A percentile compares a stretch with the other conserved stretches of the same genome.
These are phyloP conservation scores for Russula sp. DNA, from an alignment of 768 basidiomycete genomes.

Conservation along the genomic window DNA sequence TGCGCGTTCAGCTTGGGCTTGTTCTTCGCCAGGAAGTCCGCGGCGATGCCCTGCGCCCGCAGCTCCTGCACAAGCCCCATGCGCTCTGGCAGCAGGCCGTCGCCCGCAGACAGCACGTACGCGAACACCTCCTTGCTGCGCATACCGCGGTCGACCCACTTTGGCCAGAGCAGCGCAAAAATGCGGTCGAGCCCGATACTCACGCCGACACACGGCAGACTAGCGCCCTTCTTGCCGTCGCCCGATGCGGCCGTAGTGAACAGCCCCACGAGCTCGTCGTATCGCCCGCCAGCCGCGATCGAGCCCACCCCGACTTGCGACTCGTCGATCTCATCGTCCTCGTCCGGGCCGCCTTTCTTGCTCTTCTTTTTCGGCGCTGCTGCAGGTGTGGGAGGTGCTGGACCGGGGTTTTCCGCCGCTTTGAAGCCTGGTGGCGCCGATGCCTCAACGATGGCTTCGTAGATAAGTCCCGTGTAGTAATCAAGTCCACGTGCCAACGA, in stretches of 20 bases:
- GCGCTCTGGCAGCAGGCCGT: conserved; percentile 81
- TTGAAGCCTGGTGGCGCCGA: conserved; percentile 87
- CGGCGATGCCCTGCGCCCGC: conserved; percentile 85
- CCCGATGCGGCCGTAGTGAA: conserved; percentile 80
- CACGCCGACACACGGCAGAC: conserved; percentile 86
- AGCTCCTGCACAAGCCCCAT: conserved; percentile 74
- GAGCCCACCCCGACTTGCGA: conserved; percentile 95
- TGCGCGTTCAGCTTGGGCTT: conserved; percentile 87
- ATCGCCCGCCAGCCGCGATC: conserved; percentile 96
- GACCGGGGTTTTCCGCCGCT: conserved; percentile 38
- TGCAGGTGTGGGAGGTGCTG: conserved; percentile 31
- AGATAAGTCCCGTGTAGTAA: conserved; percentile 98
- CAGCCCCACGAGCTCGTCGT: conserved; percentile 91
- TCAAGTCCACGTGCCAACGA: conserved; percentile 96
- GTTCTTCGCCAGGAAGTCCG: conserved; percentile 87
- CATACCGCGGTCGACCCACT: conserved; percentile 72
- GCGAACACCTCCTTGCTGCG: conserved; percentile 90
- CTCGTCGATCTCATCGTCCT: conserved; percentile 87
- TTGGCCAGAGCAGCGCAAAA: conserved; percentile 86
- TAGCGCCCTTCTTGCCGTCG: conserved; percentile 58
- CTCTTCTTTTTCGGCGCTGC: conserved; percentile 37
- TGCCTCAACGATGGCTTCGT: conserved; percentile 89
- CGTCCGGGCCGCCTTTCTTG: conserved; percentile 44
- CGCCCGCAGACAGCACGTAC: conserved; percentile 88
- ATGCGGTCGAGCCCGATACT: conserved; percentile 91